Evolutionary conservation across 441 rosid species (phyloP).

Genomic region (Gossypium davidsonii): DNA sequence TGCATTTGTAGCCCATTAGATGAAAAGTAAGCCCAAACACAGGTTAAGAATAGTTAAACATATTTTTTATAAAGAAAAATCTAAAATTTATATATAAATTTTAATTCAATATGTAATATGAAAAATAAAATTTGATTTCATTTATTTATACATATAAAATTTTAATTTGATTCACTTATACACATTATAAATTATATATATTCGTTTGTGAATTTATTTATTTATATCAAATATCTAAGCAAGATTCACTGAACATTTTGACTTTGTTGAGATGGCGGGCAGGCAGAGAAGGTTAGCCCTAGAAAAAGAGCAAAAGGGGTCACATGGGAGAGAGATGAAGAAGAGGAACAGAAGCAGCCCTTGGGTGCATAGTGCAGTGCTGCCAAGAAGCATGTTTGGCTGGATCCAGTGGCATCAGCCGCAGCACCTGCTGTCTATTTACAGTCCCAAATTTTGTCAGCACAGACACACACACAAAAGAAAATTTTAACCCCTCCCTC

Average conservation of each 20-base stretch:
- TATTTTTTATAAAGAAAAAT: too few species aligned
- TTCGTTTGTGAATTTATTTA: neutral
- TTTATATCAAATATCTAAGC: neutral
- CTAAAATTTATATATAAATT: too few species aligned
- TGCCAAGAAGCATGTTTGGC: constrained; percentile 16
- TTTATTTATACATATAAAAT: too few species aligned
- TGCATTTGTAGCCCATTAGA: neutral
- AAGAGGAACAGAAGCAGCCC: neutral
- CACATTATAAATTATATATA: too few species aligned
- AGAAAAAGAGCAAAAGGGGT: constrained; percentile 1
- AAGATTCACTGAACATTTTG: neutral
- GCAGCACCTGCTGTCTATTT: constrained; percentile 14
- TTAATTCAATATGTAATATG: too few species aligned
- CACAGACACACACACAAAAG: neutral
- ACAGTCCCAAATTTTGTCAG: constrained; percentile 11
- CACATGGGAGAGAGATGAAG: constrained; percentile 22
- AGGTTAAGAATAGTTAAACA: neutral
- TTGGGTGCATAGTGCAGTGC: neutral
- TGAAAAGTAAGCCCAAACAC: neutral
- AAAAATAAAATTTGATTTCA: too few species aligned
- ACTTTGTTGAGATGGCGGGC: neutral
- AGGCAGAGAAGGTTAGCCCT: neutral
- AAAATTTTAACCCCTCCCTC: too few species aligned
- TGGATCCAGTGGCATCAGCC: neutral
- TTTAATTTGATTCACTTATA: too few species aligned